Base-by-base conservation (phyloP, 2,329 filamentous ascomycete genomes). In the Zasmidium citrigriseum region DNA sequence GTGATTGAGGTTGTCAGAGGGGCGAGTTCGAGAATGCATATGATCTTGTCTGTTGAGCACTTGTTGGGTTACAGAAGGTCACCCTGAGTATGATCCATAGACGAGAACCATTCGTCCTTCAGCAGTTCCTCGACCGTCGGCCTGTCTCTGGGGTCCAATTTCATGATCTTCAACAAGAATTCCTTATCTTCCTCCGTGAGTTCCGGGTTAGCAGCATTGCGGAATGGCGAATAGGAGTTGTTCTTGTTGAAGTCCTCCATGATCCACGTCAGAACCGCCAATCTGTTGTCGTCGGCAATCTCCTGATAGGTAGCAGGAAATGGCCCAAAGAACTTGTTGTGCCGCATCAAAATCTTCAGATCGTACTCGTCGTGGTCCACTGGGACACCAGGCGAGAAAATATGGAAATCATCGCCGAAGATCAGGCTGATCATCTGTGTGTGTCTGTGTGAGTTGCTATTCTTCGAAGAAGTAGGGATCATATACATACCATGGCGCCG, bases 161-260 rank as follows among this genome's bases (percentile, higher is more conserved):
- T 78, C 76, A 80, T 78, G 18, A 79, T 75, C 62, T 71, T 78
- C 1, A 65, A 49, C n/a, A 79, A 58, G 62, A 78, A 78, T 14
- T 51, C 54, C 50, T 70, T 72, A 54, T 76, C 72, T 44, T 68
- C 62, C 23, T 65, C 59, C 1, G 60, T 66, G 20, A 76, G 65
- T 56, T 76, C 73, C 47, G 50, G 44, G 14, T 66, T 65, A 51
- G 57, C 64, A 16, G 64, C 62, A 14, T 48, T 46, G 1, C 24
- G 55, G 50, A 74, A 72, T 2, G 68, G 67, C 38, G 22, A 50
- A 20, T 58, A 1, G 20, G 52, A 23, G 20, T 58, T 55, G 10
- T 20, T 18, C 3, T 55, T 51, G 10, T 41, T 58, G n/a, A n/a
- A n/a, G n/a, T 52, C 45, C 20, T 52, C 45, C 54, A 64, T 60